These are phyloP conservation scores for Sporopachydermia quercuum DNA, from an alignment of 805 yeast species.

Conservation along the genomic window DNA sequence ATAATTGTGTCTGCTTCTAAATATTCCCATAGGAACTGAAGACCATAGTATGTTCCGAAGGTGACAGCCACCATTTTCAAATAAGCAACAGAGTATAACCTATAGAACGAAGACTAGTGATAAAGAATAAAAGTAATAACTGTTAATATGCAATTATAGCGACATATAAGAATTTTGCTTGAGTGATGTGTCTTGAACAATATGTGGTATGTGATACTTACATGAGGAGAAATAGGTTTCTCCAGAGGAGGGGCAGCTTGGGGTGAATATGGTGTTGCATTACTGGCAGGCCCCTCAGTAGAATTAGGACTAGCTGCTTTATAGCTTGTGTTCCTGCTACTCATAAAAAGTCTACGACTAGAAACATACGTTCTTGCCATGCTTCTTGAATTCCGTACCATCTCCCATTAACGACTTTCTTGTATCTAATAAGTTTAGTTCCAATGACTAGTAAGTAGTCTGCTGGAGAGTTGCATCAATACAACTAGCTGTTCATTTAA, in stretches of 20 bases:
- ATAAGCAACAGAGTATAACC: background rate
- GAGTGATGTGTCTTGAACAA: background rate
- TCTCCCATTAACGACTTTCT: too few relatives aligned
- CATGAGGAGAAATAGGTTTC: constrained; percentile 3
- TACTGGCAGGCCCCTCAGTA: too few relatives aligned
- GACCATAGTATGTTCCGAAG: constrained; percentile 30
- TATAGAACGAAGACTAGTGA: background rate
- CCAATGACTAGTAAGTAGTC: too few relatives aligned
- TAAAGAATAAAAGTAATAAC: background rate
- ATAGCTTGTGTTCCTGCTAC: too few relatives aligned
- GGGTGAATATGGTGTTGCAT: background rate
- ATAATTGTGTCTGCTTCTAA: constrained; percentile 14
- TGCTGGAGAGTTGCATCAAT: too few relatives aligned
- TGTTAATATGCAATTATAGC: background rate
- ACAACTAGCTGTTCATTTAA: too few relatives aligned
- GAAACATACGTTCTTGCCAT: too few relatives aligned
- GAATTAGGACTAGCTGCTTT: too few relatives aligned
- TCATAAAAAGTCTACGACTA: too few relatives aligned
- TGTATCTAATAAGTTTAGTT: too few relatives aligned
- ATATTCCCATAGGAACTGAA: constrained; percentile 30
- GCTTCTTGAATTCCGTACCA: too few relatives aligned
- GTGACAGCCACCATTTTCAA: constrained; percentile 29
- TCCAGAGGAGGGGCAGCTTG: background rate
- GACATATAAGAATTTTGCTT: background rate
- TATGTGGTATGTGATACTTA: background rate